Base-by-base conservation (phyloP, 306 rosid genomes). In the Spatholobus suberectus region DNA sequence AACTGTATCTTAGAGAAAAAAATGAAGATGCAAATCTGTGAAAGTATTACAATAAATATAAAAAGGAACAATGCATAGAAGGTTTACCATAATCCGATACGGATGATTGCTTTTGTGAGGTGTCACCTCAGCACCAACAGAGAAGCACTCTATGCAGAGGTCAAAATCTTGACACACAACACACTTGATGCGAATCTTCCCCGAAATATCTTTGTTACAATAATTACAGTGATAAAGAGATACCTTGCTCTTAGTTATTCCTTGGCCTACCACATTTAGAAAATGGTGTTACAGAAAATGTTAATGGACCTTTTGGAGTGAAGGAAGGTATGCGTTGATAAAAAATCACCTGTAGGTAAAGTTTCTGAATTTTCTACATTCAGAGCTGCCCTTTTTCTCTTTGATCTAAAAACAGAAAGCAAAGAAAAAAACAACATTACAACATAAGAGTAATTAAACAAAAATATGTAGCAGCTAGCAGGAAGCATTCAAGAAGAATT, bases 131-230 rank as follows among this genome's bases (percentile, higher is more conserved):
- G 94, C 98, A 59, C 99, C 99, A 75, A 95, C 96, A 57, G 94
- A 95, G 85, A 93, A 95, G 87, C 99, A 95, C 83, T 86, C 89
- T 41, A 83, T 54, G 61, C 89, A 86, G 44, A 95, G 95, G 78
- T 95, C 98, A 77, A 95, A 95, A 90, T 95, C 98, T 26, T 93
- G 98, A 89, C 99, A 95, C 34, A 81, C 76, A 38, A 17, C 89
- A 20, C 99, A 95, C 81, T 93, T 95, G 74, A 95, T 89, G 66
- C 94, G 98, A 80, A 92, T 87, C 88, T 84, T 92, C 83, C 96
- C 94, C 0, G 99, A 92, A 84, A 95, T 93, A 82, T 95, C 99
- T 87, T 93, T 93, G 90, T 90, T 85, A 91, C 99, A 95, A 80
- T 93, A 95, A 83, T 95, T 95, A 84, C 98, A 95, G 83, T 93